Percentiles rank a stretch among this genome's conserved stretches.
phyloP scores from a whole-genome alignment of 1,284 basidiomycete genomes.

The Coniophora puteana region DNA sequence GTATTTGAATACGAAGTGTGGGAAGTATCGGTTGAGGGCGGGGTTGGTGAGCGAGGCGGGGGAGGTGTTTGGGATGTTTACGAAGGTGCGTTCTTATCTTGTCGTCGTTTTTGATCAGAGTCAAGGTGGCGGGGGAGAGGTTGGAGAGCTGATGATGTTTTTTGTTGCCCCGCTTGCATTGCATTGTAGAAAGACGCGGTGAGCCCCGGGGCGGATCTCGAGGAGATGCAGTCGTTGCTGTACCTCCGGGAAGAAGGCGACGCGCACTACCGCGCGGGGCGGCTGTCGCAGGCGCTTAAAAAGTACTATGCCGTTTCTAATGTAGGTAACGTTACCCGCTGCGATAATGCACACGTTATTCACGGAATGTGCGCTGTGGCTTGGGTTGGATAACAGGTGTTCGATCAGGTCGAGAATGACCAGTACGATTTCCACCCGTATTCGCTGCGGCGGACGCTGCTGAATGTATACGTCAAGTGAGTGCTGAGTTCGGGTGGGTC shows the following conservation, averaged over 20 bases:
- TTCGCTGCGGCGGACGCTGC: slow-evolving; percentile 85
- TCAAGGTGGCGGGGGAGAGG: slow-evolving; percentile 1
- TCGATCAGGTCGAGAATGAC: slow-evolving; percentile 90
- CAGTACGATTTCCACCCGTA: slow-evolving; percentile 99
- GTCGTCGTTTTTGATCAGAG: background rate
- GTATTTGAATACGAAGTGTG: slow-evolving; percentile 93
- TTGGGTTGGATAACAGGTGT: slow-evolving; percentile 46
- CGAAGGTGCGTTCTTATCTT: slow-evolving; percentile 57
- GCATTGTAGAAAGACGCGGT: slow-evolving; percentile 73
- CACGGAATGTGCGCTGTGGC: background rate
- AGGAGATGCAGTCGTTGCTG: slow-evolving; percentile 95
- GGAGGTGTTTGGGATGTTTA: slow-evolving; percentile 78
- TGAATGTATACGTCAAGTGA: slow-evolving; percentile 83
- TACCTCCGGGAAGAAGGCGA: slow-evolving; percentile 86
- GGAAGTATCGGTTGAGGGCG: slow-evolving; percentile 87
- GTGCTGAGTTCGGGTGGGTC: slow-evolving; percentile 11
- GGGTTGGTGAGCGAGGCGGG: slow-evolving; percentile 76
- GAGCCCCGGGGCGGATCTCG: slow-evolving; percentile 76
- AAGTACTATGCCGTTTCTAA: slow-evolving; percentile 77
- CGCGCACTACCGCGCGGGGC: slow-evolving; percentile 61
- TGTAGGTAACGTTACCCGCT: slow-evolving; percentile 44
- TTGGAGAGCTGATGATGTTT: background rate
- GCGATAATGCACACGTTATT: background rate
- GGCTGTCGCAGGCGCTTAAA: slow-evolving; percentile 84
- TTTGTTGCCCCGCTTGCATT: slow-evolving; percentile 7